Evolutionary conservation across 257 asterid species (phyloP).

Genomic region (Coffea eugenioides): DNA sequence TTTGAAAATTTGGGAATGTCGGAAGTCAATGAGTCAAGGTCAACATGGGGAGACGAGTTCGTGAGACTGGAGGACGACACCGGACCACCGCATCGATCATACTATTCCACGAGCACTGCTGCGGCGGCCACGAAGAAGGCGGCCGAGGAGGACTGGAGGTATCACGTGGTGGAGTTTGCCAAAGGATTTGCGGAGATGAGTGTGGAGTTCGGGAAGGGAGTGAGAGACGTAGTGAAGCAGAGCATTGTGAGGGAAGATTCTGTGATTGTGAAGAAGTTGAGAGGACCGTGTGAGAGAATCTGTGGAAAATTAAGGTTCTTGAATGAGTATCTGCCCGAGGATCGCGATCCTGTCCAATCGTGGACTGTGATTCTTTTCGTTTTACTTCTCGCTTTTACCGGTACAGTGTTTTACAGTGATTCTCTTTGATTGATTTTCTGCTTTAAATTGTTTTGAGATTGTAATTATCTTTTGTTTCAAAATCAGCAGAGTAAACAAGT

Average conservation of each 20-base stretch:
- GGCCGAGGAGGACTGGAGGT: constrained; percentile 54
- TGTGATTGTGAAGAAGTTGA: constrained; percentile 55
- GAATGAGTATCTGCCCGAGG: constrained; percentile 87
- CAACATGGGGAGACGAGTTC: constrained; percentile 35
- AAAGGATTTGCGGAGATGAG: constrained; percentile 96
- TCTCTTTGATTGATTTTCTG: background rate
- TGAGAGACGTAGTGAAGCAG: constrained; percentile 88
- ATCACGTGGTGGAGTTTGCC: constrained; percentile 75
- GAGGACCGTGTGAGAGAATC: constrained; percentile 56
- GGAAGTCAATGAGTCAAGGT: constrained; percentile 56
- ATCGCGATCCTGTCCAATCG: constrained; percentile 90
- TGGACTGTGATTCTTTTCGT: constrained; percentile 75
- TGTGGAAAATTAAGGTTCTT: constrained; percentile 58
- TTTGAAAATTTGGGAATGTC: constrained; percentile 39
- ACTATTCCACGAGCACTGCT: constrained; percentile 23
- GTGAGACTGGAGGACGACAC: constrained; percentile 26
- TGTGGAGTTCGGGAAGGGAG: constrained; percentile 86
- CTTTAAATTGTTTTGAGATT: too few relatives aligned
- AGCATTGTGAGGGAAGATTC: constrained; percentile 82
- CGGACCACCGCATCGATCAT: constrained; percentile 15
- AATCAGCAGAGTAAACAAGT: background rate
- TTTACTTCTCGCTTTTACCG: constrained; percentile 53
- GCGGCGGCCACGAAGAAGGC: background rate
- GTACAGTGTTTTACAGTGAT: constrained; percentile 26
- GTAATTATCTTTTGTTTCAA: background rate